Evolutionary conservation across 805 yeast genomes (phyloP).

Genomic region (Allodekkera sacchari): DNA sequence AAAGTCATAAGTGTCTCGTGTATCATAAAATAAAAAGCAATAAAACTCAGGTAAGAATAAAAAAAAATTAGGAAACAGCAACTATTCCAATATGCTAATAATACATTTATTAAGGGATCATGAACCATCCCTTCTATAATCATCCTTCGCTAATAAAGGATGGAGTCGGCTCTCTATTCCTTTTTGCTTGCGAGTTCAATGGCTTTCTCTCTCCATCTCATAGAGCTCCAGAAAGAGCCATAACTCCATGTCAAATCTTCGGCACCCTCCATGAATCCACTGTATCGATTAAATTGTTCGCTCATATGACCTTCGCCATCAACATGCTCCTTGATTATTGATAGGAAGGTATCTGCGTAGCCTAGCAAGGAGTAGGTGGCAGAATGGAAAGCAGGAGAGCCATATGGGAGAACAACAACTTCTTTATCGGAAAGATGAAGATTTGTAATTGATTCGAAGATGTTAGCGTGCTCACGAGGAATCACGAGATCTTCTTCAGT

Average conservation of each 20-base stretch:
- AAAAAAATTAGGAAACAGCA: not conserved
- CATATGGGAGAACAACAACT: slow-evolving; percentile 24
- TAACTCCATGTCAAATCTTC: slow-evolving; percentile 85
- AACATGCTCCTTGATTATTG: slow-evolving; percentile 49
- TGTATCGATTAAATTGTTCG: slow-evolving; percentile 78
- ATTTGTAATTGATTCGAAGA: slow-evolving; percentile 18
- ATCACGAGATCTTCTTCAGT: slow-evolving; percentile 34
- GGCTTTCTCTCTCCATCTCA: slow-evolving; percentile 51
- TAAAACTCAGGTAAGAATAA: not conserved
- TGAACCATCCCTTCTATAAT: too few relatives aligned
- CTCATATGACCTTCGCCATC: slow-evolving; percentile 67
- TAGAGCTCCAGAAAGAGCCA: slow-evolving; percentile 64
- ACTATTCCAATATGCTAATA: too few relatives aligned
- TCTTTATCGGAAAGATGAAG: slow-evolving; percentile 9
- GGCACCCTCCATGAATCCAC: slow-evolving; percentile 88
- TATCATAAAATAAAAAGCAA: not conserved
- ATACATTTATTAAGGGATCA: too few relatives aligned
- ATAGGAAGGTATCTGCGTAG: slow-evolving; percentile 63
- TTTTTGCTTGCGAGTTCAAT: slow-evolving; percentile 19
- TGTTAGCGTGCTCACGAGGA: slow-evolving; percentile 14
- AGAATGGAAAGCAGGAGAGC: slow-evolving; percentile 36
- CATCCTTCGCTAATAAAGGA: too few relatives aligned
- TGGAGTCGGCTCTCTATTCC: slow-evolving; percentile 11
- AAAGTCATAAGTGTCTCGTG: too few relatives aligned
- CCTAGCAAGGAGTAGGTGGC: slow-evolving; percentile 37